These are phyloP conservation scores for Pleurozium schreberi DNA, from an alignment of 225 moss, liverwort and hornwort genomes.

Conservation along the genomic window DNA sequence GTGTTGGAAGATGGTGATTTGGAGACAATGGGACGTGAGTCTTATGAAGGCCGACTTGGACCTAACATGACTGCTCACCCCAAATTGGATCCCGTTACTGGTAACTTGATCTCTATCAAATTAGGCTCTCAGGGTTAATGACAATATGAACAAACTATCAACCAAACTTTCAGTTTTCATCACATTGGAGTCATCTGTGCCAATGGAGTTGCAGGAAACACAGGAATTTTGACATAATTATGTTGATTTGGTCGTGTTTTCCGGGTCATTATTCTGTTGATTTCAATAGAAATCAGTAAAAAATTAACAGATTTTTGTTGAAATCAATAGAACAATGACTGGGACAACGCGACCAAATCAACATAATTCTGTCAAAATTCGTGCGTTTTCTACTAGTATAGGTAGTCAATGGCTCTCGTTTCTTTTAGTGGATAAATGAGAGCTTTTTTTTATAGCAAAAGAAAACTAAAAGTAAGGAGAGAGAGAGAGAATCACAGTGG, in stretches of 20 bases:
- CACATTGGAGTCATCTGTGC: not conserved
- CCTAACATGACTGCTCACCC: conserved; percentile 13
- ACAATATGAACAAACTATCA: no score
- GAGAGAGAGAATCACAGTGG: not conserved
- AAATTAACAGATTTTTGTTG: no score
- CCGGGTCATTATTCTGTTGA: no score
- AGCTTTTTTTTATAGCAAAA: not conserved
- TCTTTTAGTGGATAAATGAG: not conserved
- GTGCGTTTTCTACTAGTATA: no score
- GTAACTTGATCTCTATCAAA: not conserved
- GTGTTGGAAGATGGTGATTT: conserved; percentile 60
- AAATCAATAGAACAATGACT: no score
- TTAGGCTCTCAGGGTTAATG: not conserved
- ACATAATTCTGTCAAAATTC: no score
- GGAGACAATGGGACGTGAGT: conserved; percentile 42
- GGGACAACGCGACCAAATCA: no score
- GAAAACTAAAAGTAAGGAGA: not conserved
- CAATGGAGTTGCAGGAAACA: not conserved
- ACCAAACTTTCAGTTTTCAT: not conserved
- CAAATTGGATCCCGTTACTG: conserved; percentile 20
- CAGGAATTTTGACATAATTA: no score
- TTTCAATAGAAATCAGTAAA: no score
- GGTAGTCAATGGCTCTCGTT: no score
- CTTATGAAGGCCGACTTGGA: conserved; percentile 24
- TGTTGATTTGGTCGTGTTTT: no score